Evolutionary conservation across 345 rosid species (phyloP).

Genomic region (Pistacia integerrima): DNA sequence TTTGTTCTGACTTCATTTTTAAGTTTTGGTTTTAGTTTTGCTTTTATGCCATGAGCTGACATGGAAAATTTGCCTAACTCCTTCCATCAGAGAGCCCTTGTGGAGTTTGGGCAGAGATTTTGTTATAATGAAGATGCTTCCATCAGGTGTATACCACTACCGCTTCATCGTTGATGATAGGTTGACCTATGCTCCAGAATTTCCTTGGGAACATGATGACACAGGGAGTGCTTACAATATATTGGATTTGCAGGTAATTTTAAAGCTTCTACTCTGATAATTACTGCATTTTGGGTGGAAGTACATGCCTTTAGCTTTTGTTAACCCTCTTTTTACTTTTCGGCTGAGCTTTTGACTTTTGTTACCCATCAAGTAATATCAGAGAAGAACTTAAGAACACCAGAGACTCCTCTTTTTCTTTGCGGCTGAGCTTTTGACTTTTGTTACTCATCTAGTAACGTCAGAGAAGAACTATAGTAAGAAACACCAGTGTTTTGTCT

Average conservation of each 20-base stretch:
- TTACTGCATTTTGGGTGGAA: background rate
- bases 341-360: background rate
- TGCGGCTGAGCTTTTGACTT: background rate
- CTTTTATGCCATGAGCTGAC: constrained; percentile 3
- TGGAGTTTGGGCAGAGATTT: constrained; percentile 51
- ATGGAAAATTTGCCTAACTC: background rate
- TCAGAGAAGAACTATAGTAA: background rate
- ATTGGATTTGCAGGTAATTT: constrained; percentile 57
- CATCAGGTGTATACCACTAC: constrained; percentile 56
- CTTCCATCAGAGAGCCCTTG: constrained; percentile 46
- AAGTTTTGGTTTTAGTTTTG: background rate
- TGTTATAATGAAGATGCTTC: constrained; percentile 51
- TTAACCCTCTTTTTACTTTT: background rate
- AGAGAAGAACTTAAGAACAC: background rate
- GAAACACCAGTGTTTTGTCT: background rate
- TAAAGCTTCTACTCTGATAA: background rate
- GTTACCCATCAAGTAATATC: background rate
- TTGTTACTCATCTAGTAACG: background rate
- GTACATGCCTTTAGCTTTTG: background rate
- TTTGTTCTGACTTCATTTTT: constrained; percentile 9
- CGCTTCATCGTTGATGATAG: constrained; percentile 56
- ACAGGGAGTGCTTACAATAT: constrained; percentile 48
- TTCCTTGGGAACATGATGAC: constrained; percentile 51
- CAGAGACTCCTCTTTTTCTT: background rate
- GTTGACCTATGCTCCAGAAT: constrained; percentile 41